Evolutionary conservation across 129 eudicot species (phyloP), one percentile per base, ranked within the genome.

Genomic region (Flaveria linearis): DNA sequence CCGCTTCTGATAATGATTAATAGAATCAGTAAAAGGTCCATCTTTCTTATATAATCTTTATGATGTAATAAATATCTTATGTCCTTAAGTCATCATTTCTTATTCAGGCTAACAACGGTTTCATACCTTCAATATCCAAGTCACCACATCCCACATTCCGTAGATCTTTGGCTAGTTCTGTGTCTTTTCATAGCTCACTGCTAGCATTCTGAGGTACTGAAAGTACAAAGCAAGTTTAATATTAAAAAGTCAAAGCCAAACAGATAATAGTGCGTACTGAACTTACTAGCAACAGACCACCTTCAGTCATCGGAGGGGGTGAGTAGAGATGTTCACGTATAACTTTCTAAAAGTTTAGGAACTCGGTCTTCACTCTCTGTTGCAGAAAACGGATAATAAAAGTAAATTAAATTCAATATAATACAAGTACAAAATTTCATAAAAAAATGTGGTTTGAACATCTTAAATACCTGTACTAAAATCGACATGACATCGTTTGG

Each of bases 401-500:
- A 43, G 67, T 13, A 64, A 57, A 74, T 63, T 45, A n/a, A n/a
- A n/a, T 56, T 16, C 63, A 81, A 50, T 23, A 71, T 9, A 20
- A 57, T 46, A 28, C 64, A 65, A 47, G 26, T 73, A 55, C 41
- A 16, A 23, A 61, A 33, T 57, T 78, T 61, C 76, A 45, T 49
- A 52, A 65, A 71, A 42, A 72, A 9, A n/a, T 20, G 43, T 33
- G n/a, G 61, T 61, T 71, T 14, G 41, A 36, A 36, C 36, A 20
- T 45, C 61, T 80, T 23, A 22, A 51, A 70, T 91, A 94, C 99
- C 99, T 94, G 99, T 69, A 94, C 92, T 85, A 94, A 82, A 80
- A 91, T 94, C 23, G 97, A 84, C 99, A 91, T 94, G 60, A 94
- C 99, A 73, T 91, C 99, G 84, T 94, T 87, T 42, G 99, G 99